These are phyloP conservation scores for Saccharomycopsis sp. DNA, from an alignment of 805 yeast species.

Conservation along the genomic window DNA sequence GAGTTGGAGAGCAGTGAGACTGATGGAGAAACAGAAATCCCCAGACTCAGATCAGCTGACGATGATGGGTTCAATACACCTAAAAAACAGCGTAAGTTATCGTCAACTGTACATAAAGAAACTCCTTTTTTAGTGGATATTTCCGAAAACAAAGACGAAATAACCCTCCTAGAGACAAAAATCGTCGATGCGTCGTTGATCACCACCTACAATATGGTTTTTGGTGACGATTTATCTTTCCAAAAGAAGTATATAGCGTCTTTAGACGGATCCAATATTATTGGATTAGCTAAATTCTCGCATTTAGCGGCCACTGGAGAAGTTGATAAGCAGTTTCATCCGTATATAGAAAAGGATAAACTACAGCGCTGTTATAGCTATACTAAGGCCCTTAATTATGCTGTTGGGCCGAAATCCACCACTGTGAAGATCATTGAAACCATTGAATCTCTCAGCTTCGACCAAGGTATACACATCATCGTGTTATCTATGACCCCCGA, in stretches of 20 bases:
- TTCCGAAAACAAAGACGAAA: conserved; percentile 43
- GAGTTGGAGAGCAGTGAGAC: conserved; percentile 26
- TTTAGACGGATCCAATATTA: conserved; percentile 33
- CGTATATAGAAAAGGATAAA: conserved; percentile 34
- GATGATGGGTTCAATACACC: conserved; percentile 22
- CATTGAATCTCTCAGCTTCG: conserved; percentile 47
- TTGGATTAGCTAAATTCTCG: conserved; percentile 24
- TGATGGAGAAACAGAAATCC: conserved; percentile 25
- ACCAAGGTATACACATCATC: conserved; percentile 50
- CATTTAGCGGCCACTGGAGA: conserved; percentile 26
- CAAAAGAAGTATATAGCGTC: conserved; percentile 35
- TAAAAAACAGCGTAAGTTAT: conserved; percentile 16
- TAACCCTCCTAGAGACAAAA: conserved; percentile 43
- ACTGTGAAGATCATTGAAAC: conserved; percentile 54
- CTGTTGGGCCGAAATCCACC: conserved; percentile 93
- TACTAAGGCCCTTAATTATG: conserved; percentile 65
- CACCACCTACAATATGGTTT: conserved; percentile 58
- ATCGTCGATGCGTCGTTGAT: conserved; percentile 71
- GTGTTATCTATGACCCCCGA: conserved; percentile 77
- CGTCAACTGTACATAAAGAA: conserved; percentile 6
- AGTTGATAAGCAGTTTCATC: conserved; percentile 29
- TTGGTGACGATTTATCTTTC: conserved; percentile 49
- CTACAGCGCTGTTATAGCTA: conserved; percentile 54
- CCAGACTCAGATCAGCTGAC: conserved; percentile 21
- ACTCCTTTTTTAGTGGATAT: conserved; percentile 1